Evolutionary conservation across 371 early-diverging fungal species (phyloP).

Genomic region (Dichotomocladium elegans): DNA sequence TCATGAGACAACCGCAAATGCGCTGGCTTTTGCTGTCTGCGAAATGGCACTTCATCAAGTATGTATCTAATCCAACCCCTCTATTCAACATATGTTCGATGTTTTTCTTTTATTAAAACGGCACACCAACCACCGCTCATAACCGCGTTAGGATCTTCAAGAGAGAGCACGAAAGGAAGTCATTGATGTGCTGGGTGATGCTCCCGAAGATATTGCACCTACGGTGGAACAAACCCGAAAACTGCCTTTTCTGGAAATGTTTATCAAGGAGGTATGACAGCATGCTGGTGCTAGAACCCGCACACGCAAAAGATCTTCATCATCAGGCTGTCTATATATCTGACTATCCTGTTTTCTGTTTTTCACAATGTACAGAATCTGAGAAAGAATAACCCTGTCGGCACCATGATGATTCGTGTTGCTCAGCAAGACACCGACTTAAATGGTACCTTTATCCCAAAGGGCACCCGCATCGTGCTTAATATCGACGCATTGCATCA

Average conservation of each 20-base stretch:
- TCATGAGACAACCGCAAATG: conserved; percentile 24
- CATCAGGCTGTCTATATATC: too few relatives aligned
- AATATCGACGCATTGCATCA: conserved; percentile 12
- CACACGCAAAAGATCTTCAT: too few relatives aligned
- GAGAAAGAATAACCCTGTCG: conserved; percentile 1
- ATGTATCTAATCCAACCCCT: background rate
- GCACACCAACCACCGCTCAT: background rate
- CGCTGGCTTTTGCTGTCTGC: conserved; percentile 32
- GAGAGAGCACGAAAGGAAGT: conserved; percentile 39
- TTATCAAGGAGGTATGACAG: conserved; percentile 24
- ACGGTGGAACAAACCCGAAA: conserved; percentile 33
- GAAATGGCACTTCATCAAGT: conserved; percentile 37
- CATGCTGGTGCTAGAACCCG: too few relatives aligned
- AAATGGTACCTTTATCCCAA: conserved; percentile 8
- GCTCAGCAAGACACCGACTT: conserved; percentile 3
- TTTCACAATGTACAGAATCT: background rate
- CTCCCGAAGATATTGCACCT: conserved; percentile 26
- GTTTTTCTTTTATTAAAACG: too few relatives aligned
- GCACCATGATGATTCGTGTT: background rate
- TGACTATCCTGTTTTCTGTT: too few relatives aligned
- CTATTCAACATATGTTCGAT: too few relatives aligned
- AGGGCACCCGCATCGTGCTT: conserved; percentile 1
- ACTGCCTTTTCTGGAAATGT: conserved; percentile 36
- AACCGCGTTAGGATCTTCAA: conserved; percentile 22
- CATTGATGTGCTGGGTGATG: conserved; percentile 40